phyloP scores from a whole-genome alignment of 176 grass and related monocot genomes.

The Bonia amplexicaulis region DNA sequence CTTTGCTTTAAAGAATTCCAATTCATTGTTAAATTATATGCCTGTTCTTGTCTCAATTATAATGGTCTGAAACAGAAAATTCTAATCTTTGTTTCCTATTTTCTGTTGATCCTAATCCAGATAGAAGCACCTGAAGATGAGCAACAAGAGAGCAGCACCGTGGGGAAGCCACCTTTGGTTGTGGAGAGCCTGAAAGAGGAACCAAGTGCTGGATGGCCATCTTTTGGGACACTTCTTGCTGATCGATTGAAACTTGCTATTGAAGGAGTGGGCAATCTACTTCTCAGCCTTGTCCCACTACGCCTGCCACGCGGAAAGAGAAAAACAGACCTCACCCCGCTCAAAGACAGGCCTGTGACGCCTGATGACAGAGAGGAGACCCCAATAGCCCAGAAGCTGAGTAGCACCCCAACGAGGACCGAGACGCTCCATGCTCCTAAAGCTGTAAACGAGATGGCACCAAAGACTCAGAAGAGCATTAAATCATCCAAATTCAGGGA shows the following conservation, averaged over 20 bases:
- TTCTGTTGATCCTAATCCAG: constrained; percentile 36
- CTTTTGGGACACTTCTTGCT: constrained; percentile 69
- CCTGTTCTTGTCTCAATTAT: not conserved
- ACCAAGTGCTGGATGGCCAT: constrained; percentile 76
- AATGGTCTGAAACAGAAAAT: not conserved
- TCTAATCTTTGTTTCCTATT: not conserved
- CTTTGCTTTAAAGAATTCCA: not conserved
- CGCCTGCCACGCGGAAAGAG: constrained; percentile 25
- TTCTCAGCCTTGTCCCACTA: constrained; percentile 56
- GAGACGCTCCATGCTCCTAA: constrained; percentile 51
- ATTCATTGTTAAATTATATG: not conserved
- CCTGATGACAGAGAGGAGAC: constrained; percentile 58
- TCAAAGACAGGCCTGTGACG: constrained; percentile 73
- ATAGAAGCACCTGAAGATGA: constrained; percentile 49
- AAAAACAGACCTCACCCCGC: constrained; percentile 56
- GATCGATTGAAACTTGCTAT: constrained; percentile 73
- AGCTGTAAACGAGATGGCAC: constrained; percentile 26
- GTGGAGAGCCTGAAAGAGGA: constrained; percentile 91
- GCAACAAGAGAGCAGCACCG: constrained; percentile 28
- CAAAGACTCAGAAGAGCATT: constrained; percentile 57
- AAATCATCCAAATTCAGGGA: constrained; percentile 82
- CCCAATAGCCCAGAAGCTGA: constrained; percentile 54
- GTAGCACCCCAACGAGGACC: constrained; percentile 40
- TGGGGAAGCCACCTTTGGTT: constrained; percentile 49
- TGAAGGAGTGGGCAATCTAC: constrained; percentile 68